Conservation (phyloP, 345 rosid genomes). For the Gossypium raimondii region DNA sequence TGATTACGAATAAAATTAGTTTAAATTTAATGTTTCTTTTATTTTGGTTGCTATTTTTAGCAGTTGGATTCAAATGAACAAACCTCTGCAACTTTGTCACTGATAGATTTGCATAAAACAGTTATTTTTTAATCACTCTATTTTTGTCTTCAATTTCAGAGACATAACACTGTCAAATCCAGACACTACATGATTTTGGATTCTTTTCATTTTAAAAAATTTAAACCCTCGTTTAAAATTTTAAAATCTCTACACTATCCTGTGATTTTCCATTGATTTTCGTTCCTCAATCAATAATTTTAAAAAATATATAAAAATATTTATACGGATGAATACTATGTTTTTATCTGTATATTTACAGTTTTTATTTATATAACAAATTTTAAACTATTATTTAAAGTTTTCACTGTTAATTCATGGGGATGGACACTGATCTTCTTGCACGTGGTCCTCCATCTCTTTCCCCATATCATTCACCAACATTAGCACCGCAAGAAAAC, state of each 20-base stretch:
- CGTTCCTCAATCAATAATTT: slow-evolving; percentile 18
- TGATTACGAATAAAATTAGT: neutral
- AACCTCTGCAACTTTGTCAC: neutral
- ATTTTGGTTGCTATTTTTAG: slow-evolving; percentile 14
- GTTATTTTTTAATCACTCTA: neutral
- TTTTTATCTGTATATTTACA: neutral
- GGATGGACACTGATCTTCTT: slow-evolving; percentile 47
- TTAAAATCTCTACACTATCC: neutral
- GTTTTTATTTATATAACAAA: neutral
- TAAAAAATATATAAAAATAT: neutral
- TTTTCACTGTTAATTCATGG: slow-evolving; percentile 27
- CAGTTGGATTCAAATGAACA: slow-evolving; percentile 18
- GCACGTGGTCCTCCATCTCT: slow-evolving; percentile 54
- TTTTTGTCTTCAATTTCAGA: slow-evolving; percentile 26
- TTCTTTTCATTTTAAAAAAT: slow-evolving; percentile 14
- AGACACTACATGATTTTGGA: slow-evolving; percentile 25
- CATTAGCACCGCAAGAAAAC: slow-evolving; percentile 41
- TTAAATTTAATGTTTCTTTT: neutral
- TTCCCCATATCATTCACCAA: slow-evolving; percentile 32
- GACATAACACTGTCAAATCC: slow-evolving; percentile 37
- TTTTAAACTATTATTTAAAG: neutral
- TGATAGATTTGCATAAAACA: slow-evolving; percentile 15
- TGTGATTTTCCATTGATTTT: slow-evolving; percentile 19
- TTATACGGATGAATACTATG: neutral
- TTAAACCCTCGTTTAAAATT: neutral